Base-by-base conservation (phyloP, 148 eudicot species). In the Nepenthes gracilis region DNA sequence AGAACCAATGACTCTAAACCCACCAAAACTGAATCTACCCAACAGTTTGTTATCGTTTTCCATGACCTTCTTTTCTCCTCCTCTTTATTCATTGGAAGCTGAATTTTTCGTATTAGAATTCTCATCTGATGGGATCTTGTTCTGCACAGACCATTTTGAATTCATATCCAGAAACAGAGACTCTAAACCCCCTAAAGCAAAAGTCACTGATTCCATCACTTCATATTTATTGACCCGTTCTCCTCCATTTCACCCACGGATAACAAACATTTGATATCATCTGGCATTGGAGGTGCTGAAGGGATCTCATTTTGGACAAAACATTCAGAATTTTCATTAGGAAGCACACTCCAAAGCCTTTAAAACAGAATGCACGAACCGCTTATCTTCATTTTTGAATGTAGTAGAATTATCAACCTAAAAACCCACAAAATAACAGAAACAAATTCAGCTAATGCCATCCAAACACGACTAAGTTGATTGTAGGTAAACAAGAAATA, bases 361-460 rank as follows among this genome's bases (percentile, higher is more conserved):
- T 34, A 62, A 23, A 45, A 58, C 56, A 34, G 69, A 72, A 62
- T 58, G 61, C 36, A 55, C 65, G 34, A n/a, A 12, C 40, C 62
- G 35, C 9, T 49, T 54, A 47, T 60, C 74, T 65, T 66, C 75
- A 52, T 36, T 62, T 67, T 43, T 6, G 35, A 36, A 70, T 23
- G 23, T 23, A 35, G 35, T 47, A 15, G 54, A n/a, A 36, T 62
- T 61, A 59, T 80, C 82, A 65, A 81, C 75, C 93, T 88, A 62
- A 36, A 74, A 48, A 36, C 59, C 12, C 47, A 58, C 36, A 34
- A 4, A 54, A 48, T 40, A 0, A 43, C 38, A 10, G 37, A 35
- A 68, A 61, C 55, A 33, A 23, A 23, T 23, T 66, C 36, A 59
- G 67, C 33, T 6, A 57, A 59, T 23, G 15, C 23, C 1, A 4